Conservation (phyloP, 2,329 filamentous ascomycete genomes). For the Monilinia aucupariae region DNA sequence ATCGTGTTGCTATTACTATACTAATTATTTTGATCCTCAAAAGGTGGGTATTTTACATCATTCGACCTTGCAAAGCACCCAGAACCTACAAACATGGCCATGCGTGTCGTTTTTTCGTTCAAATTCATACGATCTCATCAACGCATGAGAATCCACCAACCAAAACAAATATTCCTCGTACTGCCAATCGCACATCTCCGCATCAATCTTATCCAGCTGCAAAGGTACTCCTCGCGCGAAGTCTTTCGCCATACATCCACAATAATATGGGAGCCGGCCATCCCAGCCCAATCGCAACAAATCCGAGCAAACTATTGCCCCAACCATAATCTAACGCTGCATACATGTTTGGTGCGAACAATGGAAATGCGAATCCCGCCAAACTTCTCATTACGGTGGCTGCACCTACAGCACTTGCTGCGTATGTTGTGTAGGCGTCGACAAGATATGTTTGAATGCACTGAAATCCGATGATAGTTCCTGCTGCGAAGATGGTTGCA, state of each 20-base stretch:
- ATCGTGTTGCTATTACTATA: neutral
- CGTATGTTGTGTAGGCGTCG: conserved; percentile 42
- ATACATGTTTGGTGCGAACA: conserved; percentile 34
- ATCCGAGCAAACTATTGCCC: conserved; percentile 43
- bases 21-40: neutral
- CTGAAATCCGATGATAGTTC: conserved; percentile 37
- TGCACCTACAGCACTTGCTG: conserved; percentile 39
- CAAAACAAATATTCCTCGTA: neutral
- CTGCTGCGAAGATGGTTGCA: conserved; percentile 45
- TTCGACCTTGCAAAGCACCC: neutral
- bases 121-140: neutral
- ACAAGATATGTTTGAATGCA: conserved; percentile 47
- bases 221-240: conserved; percentile 42
- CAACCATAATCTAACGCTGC: conserved; percentile 41
- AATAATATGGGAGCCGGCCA: conserved; percentile 44
- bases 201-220: conserved; percentile 27
- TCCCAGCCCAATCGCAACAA: conserved; percentile 48
- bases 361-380: conserved; percentile 31
- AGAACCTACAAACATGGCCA: neutral
- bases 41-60: neutral
- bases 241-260: conserved; percentile 38
- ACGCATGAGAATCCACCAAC: neutral
- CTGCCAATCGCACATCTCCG: neutral
- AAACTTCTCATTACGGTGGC: conserved; percentile 29
- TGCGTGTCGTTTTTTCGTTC: neutral